Evolutionary conservation across 1,284 basidiomycete genomes (phyloP), one percentile per base, ranked within the genome.

Genomic region (Anthracocystis panici-leucophaei): DNA sequence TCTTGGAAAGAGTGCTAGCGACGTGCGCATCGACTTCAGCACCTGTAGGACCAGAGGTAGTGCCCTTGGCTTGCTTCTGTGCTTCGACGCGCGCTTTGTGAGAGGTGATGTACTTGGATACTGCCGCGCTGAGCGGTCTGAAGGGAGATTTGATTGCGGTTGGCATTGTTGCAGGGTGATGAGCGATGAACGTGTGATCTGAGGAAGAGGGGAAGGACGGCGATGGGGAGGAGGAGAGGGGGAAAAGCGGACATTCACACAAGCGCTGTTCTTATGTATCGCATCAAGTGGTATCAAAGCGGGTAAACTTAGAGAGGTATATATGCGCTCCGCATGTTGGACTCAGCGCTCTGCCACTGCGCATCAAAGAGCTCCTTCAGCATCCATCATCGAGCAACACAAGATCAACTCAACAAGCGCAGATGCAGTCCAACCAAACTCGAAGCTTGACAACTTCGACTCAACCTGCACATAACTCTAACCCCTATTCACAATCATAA

Each of bases 21-120:
- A 77, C 65, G 18, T 72, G 57, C 1, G 69, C 69, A 44, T 77
- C 74, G 5, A 72, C 74, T 27, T 77, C 51, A 3, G 65, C 65
- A 20, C 69, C 74, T 0, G 69, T 69, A 0, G 69, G 74, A 4
- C 69, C 69, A 3, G 61, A 51, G 3, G 45, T 40, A 20, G 69
- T 63, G 16, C 74, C 69, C 18, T 63, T 33, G 27, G 69, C 74
- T 21, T 65, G 41, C 27, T 52, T 52, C 38, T 76, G 74, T 23
- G 59, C 58, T 41, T 62, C 20, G 3, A 52, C 57, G 7, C 74
- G 57, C 3, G 60, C 61, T 40, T 58, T 45, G 23, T 54, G 51
- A 5, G 65, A 68, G 0, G 57, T 38, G n/a, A 76, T 52, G 49
- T 76, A 76, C 20, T 41, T 61, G 14, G 65, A 69, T 8, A 76